Evolutionary conservation across 2,329 filamentous ascomycete species (phyloP), one percentile per base, ranked within the genome.

Genomic region (Hymenoscyphus albidus): DNA sequence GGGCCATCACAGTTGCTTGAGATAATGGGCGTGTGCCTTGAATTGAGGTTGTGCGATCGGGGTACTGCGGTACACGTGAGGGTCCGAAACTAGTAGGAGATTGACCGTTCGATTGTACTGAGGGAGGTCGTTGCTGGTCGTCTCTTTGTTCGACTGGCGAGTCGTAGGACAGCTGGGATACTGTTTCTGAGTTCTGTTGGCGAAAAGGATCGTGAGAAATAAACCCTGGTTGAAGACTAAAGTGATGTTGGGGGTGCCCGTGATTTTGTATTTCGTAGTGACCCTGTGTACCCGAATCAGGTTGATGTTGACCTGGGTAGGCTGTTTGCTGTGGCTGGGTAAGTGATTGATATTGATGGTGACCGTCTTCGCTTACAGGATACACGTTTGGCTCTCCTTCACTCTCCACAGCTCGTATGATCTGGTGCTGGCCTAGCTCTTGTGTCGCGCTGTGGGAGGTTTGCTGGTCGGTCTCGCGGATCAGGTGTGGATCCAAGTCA

Each of bases 111-210:
- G 70, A 72, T 32, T 75, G 73, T 16, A 70, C 70, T 27, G 73
- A 74, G 31, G 63, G 64, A n/a, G 72, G 72, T 4, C 71, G 72
- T 39, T 71, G 72, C 16, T 73, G 71, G 51, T 73, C 70, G 16
- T 62, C 44, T 67, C 69, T 62, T 58, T 68, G 71, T 18, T 74
- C 69, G 14, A 81, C 74, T 42, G 82, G 82, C 40, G 85, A 87
- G 65, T 88, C 86, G 79, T 84, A 81, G 73, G 86, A 88, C 69
- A 86, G 74, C 74, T 88, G 85, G 6, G 85, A 88, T 44, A 85
- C 75, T 5, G 85, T 86, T 74, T 88, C 86, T 35, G 84, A 77
- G 71, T 86, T 87, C 63, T 78, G 78, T 44, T 67, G 69, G 60
- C 76, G 77, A 67, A 80, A 79, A 57, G 63, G 64, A 59, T 72